Evolutionary conservation across 169 alveolate species (phyloP), one percentile per base, ranked within the genome.

Genomic region (Eimeria maxima): DNA sequence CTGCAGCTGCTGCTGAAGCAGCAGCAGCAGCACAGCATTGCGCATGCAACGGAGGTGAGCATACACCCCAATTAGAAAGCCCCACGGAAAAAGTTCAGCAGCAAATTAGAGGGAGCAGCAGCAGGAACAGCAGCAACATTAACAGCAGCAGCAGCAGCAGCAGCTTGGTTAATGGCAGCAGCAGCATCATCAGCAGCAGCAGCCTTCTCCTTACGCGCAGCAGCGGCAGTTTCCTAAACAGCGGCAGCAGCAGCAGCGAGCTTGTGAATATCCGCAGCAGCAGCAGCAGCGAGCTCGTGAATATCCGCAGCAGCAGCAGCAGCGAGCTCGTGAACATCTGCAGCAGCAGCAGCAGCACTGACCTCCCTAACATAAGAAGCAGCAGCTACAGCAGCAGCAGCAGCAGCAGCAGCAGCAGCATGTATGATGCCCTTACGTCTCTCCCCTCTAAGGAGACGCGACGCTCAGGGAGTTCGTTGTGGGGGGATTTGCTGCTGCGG

Each of bases 341-440:
- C 67, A 57, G 67, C 16, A 57, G 24, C 10, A 57, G 3, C 67
- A 57, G n/a, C 67, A 57, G n/a, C 67, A 7, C 24, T 24, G 3
- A 5, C 67, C 7, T 16, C 22, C 16, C 4, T 24, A 57, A 3
- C 67, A 57, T 3, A 16, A 57, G 67, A 16, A 57, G 67, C 67
- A 57, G 67, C 80, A 69, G 80, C 80, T 7, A n/a, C 80, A 69
- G 22, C 45, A 24, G 80, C 80, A 69, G 45, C 47, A 69, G 80
- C 80, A 69, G 50, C 80, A 69, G 80, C 44, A 69, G 50, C 88
- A 47, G 63, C 88, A 16, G 65, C 65, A 44, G 8, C n/a, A 78
- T 42, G 65, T 78, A 44, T 78, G 88, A 78, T 53, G 88, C 88
- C 14, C 88, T 78, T 45, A 65, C 60, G 5, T 78, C 88, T 42